A percentile compares a stretch with the other conserved stretches of the same genome.
phyloP scores from a whole-genome alignment of 2,329 filamentous ascomycete genomes.

The Leptographium flavum region DNA sequence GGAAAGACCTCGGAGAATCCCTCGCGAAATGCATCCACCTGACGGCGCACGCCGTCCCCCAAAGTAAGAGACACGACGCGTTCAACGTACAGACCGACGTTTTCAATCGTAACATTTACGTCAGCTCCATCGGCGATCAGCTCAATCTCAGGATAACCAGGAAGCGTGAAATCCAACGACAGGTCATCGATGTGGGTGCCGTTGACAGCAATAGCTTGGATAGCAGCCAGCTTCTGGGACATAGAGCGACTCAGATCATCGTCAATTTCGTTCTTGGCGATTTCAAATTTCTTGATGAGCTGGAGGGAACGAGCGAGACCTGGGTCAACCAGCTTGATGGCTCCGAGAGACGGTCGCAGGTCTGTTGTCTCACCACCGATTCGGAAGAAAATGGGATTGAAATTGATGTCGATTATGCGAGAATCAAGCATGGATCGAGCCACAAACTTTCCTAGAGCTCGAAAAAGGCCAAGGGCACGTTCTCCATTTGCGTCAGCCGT shows the following conservation, averaged over 20 bases:
- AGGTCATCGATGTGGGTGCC: conserved; percentile 73
- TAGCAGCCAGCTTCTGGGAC: conserved; percentile 55
- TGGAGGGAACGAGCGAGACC: conserved; percentile 75
- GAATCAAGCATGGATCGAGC: conserved; percentile 97
- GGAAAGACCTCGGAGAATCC: conserved; percentile 96
- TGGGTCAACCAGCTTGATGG: conserved; percentile 79
- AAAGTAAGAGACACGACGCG: conserved; percentile 85
- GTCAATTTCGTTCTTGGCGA: conserved; percentile 68
- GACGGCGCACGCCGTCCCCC: conserved; percentile 71
- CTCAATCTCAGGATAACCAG: conserved; percentile 79
- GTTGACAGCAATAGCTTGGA: conserved; percentile 58
- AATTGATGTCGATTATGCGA: conserved; percentile 90
- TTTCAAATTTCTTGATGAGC: conserved; percentile 73
- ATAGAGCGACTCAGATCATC: conserved; percentile 51
- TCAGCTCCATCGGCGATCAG: conserved; percentile 63
- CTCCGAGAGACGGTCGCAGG: conserved; percentile 72
- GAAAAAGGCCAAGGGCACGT: conserved; percentile 78
- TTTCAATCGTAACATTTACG: conserved; percentile 69
- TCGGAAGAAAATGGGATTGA: conserved; percentile 96
- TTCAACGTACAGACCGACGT: conserved; percentile 79
- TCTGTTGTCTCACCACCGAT: conserved; percentile 57
- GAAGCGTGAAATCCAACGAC: conserved; percentile 85
- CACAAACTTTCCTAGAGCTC: conserved; percentile 90
- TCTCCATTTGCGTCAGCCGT: conserved; percentile 64
- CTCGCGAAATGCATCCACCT: conserved; percentile 78